A percentile compares a stretch with the other conserved stretches of the same genome.
Conservation (phyloP, 169 alveolate genomes). For the Cryptosporidium sp. region DNA sequence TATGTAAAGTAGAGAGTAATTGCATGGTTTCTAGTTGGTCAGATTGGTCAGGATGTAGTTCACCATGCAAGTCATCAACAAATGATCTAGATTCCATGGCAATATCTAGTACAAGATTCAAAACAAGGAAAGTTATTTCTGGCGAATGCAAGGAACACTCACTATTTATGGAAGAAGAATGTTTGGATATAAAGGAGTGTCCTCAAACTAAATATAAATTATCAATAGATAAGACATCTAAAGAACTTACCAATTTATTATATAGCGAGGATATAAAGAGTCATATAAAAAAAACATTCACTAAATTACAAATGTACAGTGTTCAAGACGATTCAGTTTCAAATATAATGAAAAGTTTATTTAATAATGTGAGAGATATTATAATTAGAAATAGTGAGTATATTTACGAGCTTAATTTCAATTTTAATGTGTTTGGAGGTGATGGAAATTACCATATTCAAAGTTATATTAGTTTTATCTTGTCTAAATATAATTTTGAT, state of each 20-base stretch:
- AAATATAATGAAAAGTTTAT: neutral
- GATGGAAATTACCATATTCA: slow-evolving; percentile 17
- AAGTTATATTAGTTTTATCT: neutral
- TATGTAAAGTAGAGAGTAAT: slow-evolving; percentile 19
- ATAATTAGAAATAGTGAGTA: slow-evolving; percentile 7
- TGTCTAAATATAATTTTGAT: slow-evolving; percentile 5
- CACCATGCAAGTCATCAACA: slow-evolving; percentile 19
- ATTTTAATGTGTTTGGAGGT: slow-evolving; percentile 24
- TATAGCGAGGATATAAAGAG: slow-evolving; percentile 18
- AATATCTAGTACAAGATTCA: slow-evolving; percentile 10
- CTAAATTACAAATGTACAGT: neutral
- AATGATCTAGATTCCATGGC: neutral
- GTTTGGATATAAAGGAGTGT: slow-evolving; percentile 16
- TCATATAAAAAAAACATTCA: neutral
- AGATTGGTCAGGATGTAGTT: slow-evolving; percentile 53
- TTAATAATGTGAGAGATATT: slow-evolving; percentile 9
- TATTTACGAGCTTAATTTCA: neutral
- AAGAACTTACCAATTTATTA: neutral
- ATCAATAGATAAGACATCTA: slow-evolving; percentile 1
- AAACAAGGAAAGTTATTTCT: slow-evolving; percentile 23
- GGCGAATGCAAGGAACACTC: slow-evolving; percentile 17
- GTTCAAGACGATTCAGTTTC: slow-evolving; percentile 1
- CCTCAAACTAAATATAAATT: neutral
- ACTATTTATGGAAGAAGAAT: slow-evolving; percentile 17
- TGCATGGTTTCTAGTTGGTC: slow-evolving; percentile 48